Base-by-base conservation (phyloP, 1,284 basidiomycete species). In the Bondarzewia mesenterica region DNA sequence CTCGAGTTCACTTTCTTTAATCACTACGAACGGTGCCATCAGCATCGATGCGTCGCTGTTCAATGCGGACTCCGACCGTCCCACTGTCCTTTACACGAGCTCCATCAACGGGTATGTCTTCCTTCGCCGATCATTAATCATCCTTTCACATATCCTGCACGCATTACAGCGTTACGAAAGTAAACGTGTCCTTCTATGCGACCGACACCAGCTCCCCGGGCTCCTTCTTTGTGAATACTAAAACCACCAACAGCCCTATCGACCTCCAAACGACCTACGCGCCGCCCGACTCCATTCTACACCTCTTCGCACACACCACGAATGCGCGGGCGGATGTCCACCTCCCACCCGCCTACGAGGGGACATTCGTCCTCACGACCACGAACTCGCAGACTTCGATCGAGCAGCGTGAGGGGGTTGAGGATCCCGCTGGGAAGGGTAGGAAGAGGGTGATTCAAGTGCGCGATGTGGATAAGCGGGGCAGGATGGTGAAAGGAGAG, bases 341-440 rank as follows among this genome's bases (percentile, higher is more conserved):
- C 27, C 62, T 75, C 4, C 63, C 70, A 46, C 48, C 57, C 29
- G 64, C 73, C 2, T 76, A 64, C 51, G 72, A 79, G 51, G 78
- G 73, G 15, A 50, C 49, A 2, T 74, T 74, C 58, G 53, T 53
- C 16, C 54, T 68, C 49, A 27, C 54, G 42, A 63, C 66, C 25
- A 55, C 59, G 8, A 47, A 61, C 27, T 41, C 61, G 36, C 55
- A 52, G 5, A 52, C 62, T 0, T 52, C 48, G 10, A 42, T 63
- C 12, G 41, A 66, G 4, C 58, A 49, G 4, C 37, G 58, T 39
- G 46, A 21, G 12, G 49, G 52, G 15, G 59, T 55, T 10, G 62
- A 64, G 41, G 73, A 77, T 50, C 73, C 76, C 2, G 55, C 64
- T 4, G 72, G 64, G 3, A 58, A 54, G 26, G 67, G 60, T 2